Evolutionary conservation across 2,329 filamentous ascomycete species (phyloP).

Genomic region (Sarocladiaceae sp.): DNA sequence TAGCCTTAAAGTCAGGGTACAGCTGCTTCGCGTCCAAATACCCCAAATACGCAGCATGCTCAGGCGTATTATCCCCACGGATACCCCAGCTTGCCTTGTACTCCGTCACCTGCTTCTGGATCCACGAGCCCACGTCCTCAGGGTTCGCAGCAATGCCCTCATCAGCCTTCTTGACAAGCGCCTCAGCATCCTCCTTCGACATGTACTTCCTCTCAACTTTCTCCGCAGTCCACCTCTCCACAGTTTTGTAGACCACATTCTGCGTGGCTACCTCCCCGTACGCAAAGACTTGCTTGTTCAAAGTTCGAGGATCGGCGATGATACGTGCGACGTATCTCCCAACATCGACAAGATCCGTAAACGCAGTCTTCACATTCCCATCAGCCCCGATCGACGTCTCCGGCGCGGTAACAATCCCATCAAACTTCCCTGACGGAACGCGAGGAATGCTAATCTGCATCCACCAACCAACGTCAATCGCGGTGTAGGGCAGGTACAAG

Average conservation of each 20-base stretch:
- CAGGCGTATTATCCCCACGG: slow-evolving; percentile 48
- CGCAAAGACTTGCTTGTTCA: slow-evolving; percentile 48
- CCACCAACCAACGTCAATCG: slow-evolving; percentile 57
- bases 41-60: slow-evolving; percentile 49
- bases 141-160: neutral
- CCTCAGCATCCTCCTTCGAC: neutral
- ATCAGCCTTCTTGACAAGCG: neutral
- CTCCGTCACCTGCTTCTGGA: slow-evolving; percentile 20
- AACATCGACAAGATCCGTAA: slow-evolving; percentile 48
- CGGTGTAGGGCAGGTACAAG: slow-evolving; percentile 47
- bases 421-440: slow-evolving; percentile 25
- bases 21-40: slow-evolving; percentile 49
- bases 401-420: slow-evolving; percentile 24
- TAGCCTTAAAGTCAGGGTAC: slow-evolving; percentile 43
- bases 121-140: neutral
- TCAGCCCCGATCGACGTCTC: slow-evolving; percentile 37
- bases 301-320: slow-evolving; percentile 45
- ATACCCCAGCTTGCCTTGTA: slow-evolving; percentile 43
- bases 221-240: slow-evolving; percentile 46
- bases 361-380: slow-evolving; percentile 35
- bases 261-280: slow-evolving; percentile 41
- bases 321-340: slow-evolving; percentile 47
- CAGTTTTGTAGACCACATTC: slow-evolving; percentile 39
- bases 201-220: slow-evolving; percentile 25
- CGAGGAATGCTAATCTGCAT: slow-evolving; percentile 37